Conservation (phyloP, 257 asterid genomes). For the Solanum chilense region DNA sequence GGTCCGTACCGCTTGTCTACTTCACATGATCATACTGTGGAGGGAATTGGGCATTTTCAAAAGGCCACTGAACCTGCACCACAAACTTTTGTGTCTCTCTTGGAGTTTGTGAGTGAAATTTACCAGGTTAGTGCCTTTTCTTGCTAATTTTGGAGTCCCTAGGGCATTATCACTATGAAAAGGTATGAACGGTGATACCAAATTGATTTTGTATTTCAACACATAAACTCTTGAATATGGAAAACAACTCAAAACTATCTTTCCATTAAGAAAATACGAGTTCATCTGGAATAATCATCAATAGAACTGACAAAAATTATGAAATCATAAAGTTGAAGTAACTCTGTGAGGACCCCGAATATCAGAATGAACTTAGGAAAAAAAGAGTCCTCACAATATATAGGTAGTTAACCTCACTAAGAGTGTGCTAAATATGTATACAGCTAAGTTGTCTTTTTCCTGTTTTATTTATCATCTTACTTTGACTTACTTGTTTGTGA, state of each 20-base stretch:
- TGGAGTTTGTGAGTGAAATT: constrained; percentile 93
- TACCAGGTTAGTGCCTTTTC: constrained; percentile 55
- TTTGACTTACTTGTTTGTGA: background rate
- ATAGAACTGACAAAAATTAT: background rate
- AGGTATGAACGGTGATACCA: background rate
- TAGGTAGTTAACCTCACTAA: background rate
- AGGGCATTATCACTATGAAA: background rate
- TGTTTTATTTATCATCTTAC: background rate
- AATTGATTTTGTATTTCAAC: background rate
- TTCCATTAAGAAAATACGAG: background rate
- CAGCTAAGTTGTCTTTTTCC: background rate
- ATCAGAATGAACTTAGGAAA: background rate
- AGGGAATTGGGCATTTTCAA: constrained; percentile 38
- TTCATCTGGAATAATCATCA: background rate
- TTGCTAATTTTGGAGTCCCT: background rate
- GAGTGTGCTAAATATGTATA: background rate
- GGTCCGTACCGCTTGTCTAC: constrained; percentile 50
- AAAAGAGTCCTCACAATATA: background rate
- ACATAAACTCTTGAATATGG: background rate
- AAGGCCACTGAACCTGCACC: constrained; percentile 36
- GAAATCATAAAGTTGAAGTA: background rate
- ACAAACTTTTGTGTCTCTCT: constrained; percentile 72
- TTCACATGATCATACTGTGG: constrained; percentile 45
- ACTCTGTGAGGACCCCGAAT: background rate
- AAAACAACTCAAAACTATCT: background rate